phyloP scores from a whole-genome alignment of 208 protist species.

The Leishmania major region DNA sequence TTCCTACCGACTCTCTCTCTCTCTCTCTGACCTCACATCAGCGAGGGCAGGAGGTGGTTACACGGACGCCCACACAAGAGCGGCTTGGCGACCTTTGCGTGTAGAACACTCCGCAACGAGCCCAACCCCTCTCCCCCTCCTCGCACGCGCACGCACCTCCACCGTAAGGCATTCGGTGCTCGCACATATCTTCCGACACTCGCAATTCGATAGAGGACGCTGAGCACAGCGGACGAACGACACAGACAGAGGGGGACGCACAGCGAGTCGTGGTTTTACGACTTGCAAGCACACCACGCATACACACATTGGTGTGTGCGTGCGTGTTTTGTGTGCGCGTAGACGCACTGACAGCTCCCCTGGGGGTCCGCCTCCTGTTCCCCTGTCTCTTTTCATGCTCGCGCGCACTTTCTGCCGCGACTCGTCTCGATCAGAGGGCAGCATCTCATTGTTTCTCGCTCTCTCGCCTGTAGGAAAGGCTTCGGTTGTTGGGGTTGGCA shows the following conservation, averaged over 20 bases:
- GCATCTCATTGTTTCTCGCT: background rate
- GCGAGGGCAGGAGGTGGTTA: background rate
- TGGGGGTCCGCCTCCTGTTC: background rate
- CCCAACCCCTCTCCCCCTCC: background rate
- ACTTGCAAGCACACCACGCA: background rate
- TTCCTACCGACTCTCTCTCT: background rate
- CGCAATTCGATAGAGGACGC: background rate
- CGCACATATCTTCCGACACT: background rate
- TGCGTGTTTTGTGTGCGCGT: background rate
- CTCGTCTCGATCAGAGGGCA: too few relatives aligned
- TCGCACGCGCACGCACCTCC: background rate
- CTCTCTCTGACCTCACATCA: background rate
- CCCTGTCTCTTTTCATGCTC: background rate
- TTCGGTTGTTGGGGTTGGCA: background rate
- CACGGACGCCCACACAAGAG: background rate
- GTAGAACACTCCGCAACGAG: background rate
- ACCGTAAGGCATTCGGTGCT: background rate
- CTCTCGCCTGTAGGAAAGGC: background rate
- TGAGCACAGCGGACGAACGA: background rate
- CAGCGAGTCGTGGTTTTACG: background rate
- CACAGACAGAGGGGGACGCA: background rate
- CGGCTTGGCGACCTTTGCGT: background rate
- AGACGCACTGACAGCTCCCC: background rate
- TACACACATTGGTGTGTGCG: background rate
- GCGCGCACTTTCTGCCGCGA: background rate